Percentiles rank a stretch among this genome's conserved stretches.
Evolutionary conservation across 2,329 filamentous ascomycete species (phyloP).

Genomic region (Juglanconis oblonga): DNA sequence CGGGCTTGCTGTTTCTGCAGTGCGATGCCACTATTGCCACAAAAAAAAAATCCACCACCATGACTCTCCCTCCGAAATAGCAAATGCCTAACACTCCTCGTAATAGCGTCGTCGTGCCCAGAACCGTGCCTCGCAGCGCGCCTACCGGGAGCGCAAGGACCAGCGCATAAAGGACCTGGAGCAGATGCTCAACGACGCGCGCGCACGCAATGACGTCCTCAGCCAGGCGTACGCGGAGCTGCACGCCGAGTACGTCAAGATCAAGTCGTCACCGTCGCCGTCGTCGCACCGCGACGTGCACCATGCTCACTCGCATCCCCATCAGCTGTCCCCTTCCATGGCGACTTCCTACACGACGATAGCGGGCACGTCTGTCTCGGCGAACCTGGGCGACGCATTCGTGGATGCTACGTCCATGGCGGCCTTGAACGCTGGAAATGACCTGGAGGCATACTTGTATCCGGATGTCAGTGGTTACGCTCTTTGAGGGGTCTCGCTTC

Average conservation of each 20-base stretch:
- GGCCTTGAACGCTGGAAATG: constrained; percentile 22
- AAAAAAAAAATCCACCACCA: background rate
- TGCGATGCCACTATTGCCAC: constrained; percentile 10
- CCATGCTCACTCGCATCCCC: constrained; percentile 23
- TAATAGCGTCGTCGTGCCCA: constrained; percentile 54
- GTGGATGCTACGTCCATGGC: constrained; percentile 19
- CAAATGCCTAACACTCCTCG: background rate
- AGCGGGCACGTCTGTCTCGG: constrained; percentile 1
- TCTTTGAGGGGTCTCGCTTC: constrained; percentile 11
- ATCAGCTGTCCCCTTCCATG: constrained; percentile 17
- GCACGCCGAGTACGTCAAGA: constrained; percentile 41
- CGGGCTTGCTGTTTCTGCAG: background rate
- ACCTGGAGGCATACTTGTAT: constrained; percentile 31
- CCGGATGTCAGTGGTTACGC: constrained; percentile 25
- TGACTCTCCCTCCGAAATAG: too few species aligned
- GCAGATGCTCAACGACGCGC: constrained; percentile 49
- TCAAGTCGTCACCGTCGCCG: constrained; percentile 26
- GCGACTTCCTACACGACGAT: constrained; percentile 13
- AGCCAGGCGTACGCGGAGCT: constrained; percentile 51
- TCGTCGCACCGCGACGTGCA: constrained; percentile 24
- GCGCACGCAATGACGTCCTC: constrained; percentile 53
- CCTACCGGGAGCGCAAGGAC: constrained; percentile 61
- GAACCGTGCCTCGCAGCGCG: constrained; percentile 59
- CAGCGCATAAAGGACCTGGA: constrained; percentile 65
- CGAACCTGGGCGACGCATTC: constrained; percentile 19